Base-by-base conservation (phyloP, 768 basidiomycete genomes). In the Lenzites betulinus region DNA sequence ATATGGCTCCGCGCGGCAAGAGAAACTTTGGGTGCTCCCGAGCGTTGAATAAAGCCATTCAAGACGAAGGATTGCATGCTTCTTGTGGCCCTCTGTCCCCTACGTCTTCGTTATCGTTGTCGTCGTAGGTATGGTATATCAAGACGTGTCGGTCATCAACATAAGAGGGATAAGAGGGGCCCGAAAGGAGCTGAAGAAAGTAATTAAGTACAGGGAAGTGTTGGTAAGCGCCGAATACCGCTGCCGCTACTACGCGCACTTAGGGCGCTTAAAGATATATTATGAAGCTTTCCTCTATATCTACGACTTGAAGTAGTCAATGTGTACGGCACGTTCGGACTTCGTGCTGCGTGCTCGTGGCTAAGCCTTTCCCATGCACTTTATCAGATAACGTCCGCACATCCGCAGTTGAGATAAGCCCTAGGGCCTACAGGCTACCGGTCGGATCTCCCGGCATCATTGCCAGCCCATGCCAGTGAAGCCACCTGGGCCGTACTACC, bases 1-100 rank as follows among this genome's bases (percentile, higher is more conserved):
- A 67, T 65, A 18, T 65, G 66, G 56, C 59, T 63, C 50, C 64
- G 39, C 18, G 59, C 36, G 4, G 64, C 60, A n/a, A 67, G 61
- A 22, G 64, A 57, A 26, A 59, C 58, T 50, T 65, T 67, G 9
- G 62, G 58, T 11, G 65, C 62, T 3, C 47, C n/a, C 2, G 47
- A 12, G 3, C 58, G 60, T 23, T 57, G 58, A 25, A 42, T 44
- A 8, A 49, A 41, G 3, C 44, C 51, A 23, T 33, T 52, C 12
- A 58, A 23, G 30, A 46, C 23, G 35, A 58, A 58, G 2, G 60
- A 33, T 39, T 61, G 25, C 60, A 61, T 61, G 7, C 2, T 30
- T 15, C 52, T 50, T 38, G 5, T 15, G 20, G 3, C 16, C 47
- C 15, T 48, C 42, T 43, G n/a, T n/a, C n/a, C n/a, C n/a, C n/a